Conservation (phyloP, 352 stramenopile genomes). For the Globisporangium yorkense region DNA sequence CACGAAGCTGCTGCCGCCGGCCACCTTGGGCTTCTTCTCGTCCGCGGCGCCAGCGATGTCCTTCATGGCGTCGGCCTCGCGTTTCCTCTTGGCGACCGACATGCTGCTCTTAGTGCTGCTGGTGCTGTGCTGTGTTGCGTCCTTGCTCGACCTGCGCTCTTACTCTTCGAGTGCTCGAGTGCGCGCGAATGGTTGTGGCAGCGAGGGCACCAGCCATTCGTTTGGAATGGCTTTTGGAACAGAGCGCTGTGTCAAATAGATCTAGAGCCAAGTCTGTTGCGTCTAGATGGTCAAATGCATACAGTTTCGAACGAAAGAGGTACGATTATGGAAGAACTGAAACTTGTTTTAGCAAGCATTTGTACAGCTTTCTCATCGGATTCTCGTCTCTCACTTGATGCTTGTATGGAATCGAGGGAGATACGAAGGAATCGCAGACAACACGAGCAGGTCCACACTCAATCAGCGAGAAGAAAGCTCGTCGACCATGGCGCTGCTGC, state of each 20-base stretch:
- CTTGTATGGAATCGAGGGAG: too few species aligned
- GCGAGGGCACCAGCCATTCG: not conserved
- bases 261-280: too few species aligned
- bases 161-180: not conserved
- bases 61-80: conserved; percentile 17
- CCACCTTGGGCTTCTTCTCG: conserved; percentile 43
- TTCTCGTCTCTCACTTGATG: too few species aligned
- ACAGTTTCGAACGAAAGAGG: too few species aligned
- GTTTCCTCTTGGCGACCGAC: conserved; percentile 20
- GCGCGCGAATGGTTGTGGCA: not conserved
- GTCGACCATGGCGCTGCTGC: conserved; percentile 11
- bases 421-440: not conserved
- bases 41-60: conserved; percentile 16
- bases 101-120: conserved; percentile 2
- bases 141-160: conserved; percentile 8
- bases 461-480: conserved; percentile 19
- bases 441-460: not conserved
- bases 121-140: conserved; percentile 5
- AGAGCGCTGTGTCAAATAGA: too few species aligned
- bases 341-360: too few species aligned
- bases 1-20: conserved; percentile 48
- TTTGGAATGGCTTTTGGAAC: not conserved
- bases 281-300: too few species aligned
- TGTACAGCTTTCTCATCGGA: too few species aligned
- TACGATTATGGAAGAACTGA: too few species aligned